Base-by-base conservation (phyloP, 2,329 filamentous ascomycete genomes). In the Microthyrium microscopicum region DNA sequence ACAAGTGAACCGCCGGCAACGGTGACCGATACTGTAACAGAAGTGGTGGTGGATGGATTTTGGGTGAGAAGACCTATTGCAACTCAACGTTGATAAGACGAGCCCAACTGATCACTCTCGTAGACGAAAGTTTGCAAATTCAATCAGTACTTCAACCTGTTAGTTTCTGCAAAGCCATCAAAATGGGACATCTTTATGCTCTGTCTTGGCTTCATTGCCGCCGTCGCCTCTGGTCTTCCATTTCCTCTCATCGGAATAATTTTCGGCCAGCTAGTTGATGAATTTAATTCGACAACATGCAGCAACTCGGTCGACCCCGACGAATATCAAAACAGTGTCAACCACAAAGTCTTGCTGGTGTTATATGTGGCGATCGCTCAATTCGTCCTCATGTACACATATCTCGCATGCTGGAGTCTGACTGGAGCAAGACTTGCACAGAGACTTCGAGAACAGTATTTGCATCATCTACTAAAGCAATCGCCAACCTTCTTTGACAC, bases 401-500 rank as follows among this genome's bases (percentile, higher is more conserved):
- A 79, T 45, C 61, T 73, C 20, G 57, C 68, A 7, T 74, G 66
- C 42, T 80, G 73, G 73, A 71, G 61, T 40, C 56, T 78, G 42
- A 62, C 67, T 39, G 73, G 72, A 35, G 70, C 73, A 40, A 66
- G 73, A 3, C 57, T 80, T 6, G 68, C 71, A 29, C 68, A 71
- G 40, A 62, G 74, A 20, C 54, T 79, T 27, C 65, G 74, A 29
- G 67, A 73, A 41, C 58, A 54, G 24, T 78, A 77, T 43, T 59
- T 78, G 24, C 55, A 60, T 18, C 64, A 61, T 13, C 50, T 78
- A 13, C 55, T 78, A 11, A 56, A 62, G 30, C 72, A 77, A 45
- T 71, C 76, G 36, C 63, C 71, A 1, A 56, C 68, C 11, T 77
- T 69, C 47, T 77, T 77, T 46, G 73, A 78, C 43, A 62, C 61